A percentile compares a stretch with the other conserved stretches of the same genome.
Evolutionary conservation across 1,139 yeast genomes (phyloP).

Genomic region (Nakaseomyces nivariensis): DNA sequence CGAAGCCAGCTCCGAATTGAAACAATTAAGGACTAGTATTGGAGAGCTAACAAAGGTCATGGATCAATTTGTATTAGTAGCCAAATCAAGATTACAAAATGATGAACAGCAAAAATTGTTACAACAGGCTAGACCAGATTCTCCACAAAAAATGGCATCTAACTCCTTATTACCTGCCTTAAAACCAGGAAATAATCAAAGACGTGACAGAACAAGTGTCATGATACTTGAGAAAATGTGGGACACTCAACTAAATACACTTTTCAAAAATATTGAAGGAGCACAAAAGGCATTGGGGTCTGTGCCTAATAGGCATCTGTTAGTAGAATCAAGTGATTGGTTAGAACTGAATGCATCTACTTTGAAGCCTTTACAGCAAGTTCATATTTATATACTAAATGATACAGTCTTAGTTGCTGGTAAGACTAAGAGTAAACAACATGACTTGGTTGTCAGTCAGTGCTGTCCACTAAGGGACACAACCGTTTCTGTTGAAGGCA

Average conservation of each 20-base stretch:
- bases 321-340: conserved; percentile 80
- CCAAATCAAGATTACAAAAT: conserved; percentile 46
- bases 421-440: conserved; percentile 38
- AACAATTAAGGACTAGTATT: conserved; percentile 50
- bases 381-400: conserved; percentile 66
- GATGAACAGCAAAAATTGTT: conserved; percentile 28
- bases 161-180: conserved; percentile 19
- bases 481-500: conserved; percentile 31
- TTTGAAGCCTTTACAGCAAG: conserved; percentile 69
- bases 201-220: conserved; percentile 58
- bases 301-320: conserved; percentile 70
- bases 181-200: conserved; percentile 13
- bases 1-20: conserved; percentile 54
- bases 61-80: conserved; percentile 59
- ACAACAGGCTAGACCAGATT: background rate
- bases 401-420: conserved; percentile 72
- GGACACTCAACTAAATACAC: conserved; percentile 61
- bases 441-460: conserved; percentile 56
- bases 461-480: conserved; percentile 71
- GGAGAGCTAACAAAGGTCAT: conserved; percentile 54
- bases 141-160: background rate
- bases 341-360: conserved; percentile 80
- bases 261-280: conserved; percentile 82
- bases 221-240: conserved; percentile 68
- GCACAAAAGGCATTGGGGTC: conserved; percentile 75